Conservation (phyloP, 2,329 filamentous ascomycete species). For the Beauveria sp. region DNA sequence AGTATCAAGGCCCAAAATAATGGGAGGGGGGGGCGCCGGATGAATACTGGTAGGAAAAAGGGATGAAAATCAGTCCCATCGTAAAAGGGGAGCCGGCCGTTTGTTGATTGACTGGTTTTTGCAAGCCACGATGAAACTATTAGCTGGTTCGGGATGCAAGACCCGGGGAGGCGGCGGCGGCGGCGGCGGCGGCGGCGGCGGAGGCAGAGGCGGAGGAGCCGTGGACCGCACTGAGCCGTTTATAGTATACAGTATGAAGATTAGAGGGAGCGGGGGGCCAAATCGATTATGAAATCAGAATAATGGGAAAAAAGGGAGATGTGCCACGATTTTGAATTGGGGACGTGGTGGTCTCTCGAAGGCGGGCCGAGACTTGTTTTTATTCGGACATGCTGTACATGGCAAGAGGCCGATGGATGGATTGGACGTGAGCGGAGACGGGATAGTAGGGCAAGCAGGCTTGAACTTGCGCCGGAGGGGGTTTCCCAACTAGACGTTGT, state of each 20-base stretch:
- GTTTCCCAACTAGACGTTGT: background rate
- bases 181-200: background rate
- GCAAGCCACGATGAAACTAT: conserved; percentile 8
- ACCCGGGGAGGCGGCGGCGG: conserved; percentile 1
- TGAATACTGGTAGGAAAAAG: too few relatives aligned
- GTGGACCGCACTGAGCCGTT: background rate
- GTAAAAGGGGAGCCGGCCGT: too few relatives aligned
- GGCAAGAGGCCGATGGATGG: background rate
- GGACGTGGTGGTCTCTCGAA: background rate
- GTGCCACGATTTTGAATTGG: background rate
- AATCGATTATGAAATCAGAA: background rate
- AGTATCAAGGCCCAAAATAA: background rate
- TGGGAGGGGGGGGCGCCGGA: background rate
- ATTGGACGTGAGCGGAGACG: background rate
- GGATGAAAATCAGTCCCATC: too few relatives aligned
- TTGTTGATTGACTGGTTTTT: too few relatives aligned
- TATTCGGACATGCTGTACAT: background rate
- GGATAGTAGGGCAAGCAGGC: background rate
- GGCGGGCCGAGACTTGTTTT: background rate
- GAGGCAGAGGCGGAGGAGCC: background rate
- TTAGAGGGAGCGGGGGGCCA: background rate
- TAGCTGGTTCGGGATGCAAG: conserved; percentile 9
- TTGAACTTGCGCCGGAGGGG: too few relatives aligned
- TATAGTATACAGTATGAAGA: background rate
- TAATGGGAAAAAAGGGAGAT: background rate